Evolutionary conservation across 768 basidiomycete species (phyloP), one percentile per base, ranked within the genome.

Genomic region (Suillus sp.): DNA sequence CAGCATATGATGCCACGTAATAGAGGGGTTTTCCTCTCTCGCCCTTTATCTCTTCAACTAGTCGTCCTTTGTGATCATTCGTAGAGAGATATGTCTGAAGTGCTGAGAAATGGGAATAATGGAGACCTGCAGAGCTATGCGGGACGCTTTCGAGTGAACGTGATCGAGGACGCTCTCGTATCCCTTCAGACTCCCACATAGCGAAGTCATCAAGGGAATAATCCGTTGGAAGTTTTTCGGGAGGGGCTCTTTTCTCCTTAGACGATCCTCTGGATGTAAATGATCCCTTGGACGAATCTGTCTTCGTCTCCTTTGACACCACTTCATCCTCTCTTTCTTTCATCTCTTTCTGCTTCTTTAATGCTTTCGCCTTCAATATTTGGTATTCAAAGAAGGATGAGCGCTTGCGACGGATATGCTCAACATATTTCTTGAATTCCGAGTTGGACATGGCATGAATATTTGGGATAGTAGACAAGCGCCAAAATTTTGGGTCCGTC

Each of bases 81-180:
- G 80, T 79, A 70, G 78, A 80, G 71, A 87, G 77, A 59, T 77
- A 75, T 0, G 82, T 79, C 60, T 91, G 88, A 55, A 93, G 75
- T 7, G 65, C 59, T 7, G 88, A 79, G 40, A 83, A 79, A 45
- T 79, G 77, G 3, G 84, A 73, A 72, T 93, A 94, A 51, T 78
- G 76, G 47, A 93, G 79, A 3, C 84, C 92, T 43, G 81, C 91
- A 42, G 75, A 79, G 32, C 76, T 80, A 67, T 93, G 92, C 0
- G 90, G 90, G 61, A 84, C 79, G 48, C 83, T 87, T 64, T 86
- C 85, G 65, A 93, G 87, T 45, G 68, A 67, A 59, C 66, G 75
- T 42, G 62, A 72, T 25, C 67, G 65, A 67, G 59, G 62, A 69
- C 67, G 53, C 67, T 67, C 37, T 70, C 61, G 38, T 47, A 30